Conservation (phyloP, 495 filamentous ascomycete species). For the Copromyces sp. region DNA sequence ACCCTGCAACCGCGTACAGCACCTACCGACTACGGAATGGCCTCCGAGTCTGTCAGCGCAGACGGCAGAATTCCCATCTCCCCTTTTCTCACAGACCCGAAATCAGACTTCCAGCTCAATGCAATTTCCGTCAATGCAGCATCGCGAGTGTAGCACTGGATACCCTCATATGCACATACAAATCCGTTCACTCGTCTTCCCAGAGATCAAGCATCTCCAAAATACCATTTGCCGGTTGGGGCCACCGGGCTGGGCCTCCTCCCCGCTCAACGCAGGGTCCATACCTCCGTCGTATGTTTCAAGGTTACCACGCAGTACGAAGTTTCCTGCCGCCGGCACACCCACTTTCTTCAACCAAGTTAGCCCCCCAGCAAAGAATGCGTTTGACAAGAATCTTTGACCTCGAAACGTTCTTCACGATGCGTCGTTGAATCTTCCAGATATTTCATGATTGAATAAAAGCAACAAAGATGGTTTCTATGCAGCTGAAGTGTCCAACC, state of each 20-base stretch:
- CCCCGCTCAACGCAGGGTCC: background rate
- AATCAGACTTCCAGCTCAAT: background rate
- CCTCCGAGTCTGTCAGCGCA: background rate
- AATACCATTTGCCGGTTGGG: background rate
- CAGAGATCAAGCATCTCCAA: background rate
- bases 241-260: background rate
- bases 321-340: background rate
- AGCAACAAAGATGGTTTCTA: background rate
- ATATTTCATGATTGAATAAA: background rate
- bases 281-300: background rate
- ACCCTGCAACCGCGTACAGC: background rate
- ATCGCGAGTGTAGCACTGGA: background rate
- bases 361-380: background rate
- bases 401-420: background rate
- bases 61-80: background rate
- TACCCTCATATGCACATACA: background rate
- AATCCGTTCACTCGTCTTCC: background rate
- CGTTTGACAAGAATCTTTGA: background rate
- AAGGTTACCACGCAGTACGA: background rate
- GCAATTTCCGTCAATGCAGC: background rate
- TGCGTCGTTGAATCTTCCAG: background rate
- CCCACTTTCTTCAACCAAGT: background rate
- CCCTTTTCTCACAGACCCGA: background rate
- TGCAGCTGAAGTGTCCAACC: background rate
- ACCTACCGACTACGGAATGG: background rate